Percentiles rank a stretch among this genome's conserved stretches.
These are phyloP conservation scores for Choricystis sp. DNA, from an alignment of 139 green algal genomes.

Conservation along the genomic window DNA sequence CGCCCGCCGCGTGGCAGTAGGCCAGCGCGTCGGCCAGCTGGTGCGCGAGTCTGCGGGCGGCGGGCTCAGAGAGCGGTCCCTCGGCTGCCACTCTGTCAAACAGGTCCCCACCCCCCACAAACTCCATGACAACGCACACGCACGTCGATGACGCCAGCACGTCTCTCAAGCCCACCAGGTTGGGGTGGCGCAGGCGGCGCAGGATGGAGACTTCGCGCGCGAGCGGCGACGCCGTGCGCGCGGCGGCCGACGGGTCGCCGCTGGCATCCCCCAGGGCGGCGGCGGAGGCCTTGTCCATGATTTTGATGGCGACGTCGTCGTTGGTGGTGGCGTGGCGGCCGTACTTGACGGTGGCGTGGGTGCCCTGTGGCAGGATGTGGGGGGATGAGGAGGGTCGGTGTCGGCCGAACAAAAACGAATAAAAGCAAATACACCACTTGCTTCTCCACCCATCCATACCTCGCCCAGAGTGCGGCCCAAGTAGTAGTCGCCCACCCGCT, in stretches of 20 bases:
- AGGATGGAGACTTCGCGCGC: slow-evolving; percentile 55
- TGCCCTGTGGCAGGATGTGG: slow-evolving; percentile 18
- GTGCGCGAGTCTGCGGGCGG: slow-evolving; percentile 30
- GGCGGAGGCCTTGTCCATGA: slow-evolving; percentile 31
- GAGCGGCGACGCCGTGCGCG: slow-evolving; percentile 9
- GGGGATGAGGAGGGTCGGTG: too few relatives aligned
- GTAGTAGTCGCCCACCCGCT: slow-evolving; percentile 28
- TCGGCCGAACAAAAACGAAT: not conserved
- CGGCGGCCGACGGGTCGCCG: not conserved
- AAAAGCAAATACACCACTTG: not conserved
- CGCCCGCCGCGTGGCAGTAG: slow-evolving; percentile 34
- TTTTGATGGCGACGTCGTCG: slow-evolving; percentile 46
- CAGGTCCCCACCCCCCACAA: slow-evolving; percentile 50
- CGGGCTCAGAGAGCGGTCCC: slow-evolving; percentile 29
- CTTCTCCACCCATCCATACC: slow-evolving; percentile 17
- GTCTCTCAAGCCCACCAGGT: slow-evolving; percentile 50
- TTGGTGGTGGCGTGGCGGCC: slow-evolving; percentile 34
- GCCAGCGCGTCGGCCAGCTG: slow-evolving; percentile 48
- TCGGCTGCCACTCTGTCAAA: slow-evolving; percentile 45
- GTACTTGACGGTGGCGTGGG: slow-evolving; percentile 55
- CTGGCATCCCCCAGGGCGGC: not conserved
- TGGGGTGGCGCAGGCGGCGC: slow-evolving; percentile 36
- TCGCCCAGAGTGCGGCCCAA: slow-evolving; percentile 53
- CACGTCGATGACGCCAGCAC: slow-evolving; percentile 28
- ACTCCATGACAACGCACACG: slow-evolving; percentile 55